Conservation (phyloP, 2,329 filamentous ascomycete species). For the Colletotrichum godetiae region DNA sequence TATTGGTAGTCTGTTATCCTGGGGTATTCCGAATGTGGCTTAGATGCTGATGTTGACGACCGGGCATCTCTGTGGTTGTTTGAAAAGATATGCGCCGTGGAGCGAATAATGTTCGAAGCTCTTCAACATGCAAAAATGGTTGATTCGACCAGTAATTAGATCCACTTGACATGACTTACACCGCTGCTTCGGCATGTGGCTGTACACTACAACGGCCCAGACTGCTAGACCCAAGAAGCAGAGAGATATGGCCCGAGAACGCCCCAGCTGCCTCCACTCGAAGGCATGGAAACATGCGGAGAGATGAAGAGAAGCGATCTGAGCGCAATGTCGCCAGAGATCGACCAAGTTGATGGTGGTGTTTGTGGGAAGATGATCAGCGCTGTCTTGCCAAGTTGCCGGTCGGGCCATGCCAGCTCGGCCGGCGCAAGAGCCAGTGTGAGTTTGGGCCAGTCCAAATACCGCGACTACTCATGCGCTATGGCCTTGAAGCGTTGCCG, state of each 20-base stretch:
- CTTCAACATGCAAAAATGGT: background rate
- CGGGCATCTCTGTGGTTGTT: background rate
- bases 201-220: background rate
- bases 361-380: constrained; percentile 8
- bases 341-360: constrained; percentile 7
- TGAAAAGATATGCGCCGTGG: background rate
- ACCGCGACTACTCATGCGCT: constrained; percentile 1
- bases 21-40: background rate
- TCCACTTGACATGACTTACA: background rate
- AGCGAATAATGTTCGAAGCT: background rate
- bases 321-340: constrained; percentile 22
- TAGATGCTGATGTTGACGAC: background rate
- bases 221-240: background rate
- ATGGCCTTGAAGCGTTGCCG: background rate
- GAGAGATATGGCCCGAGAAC: background rate
- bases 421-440: constrained; percentile 6
- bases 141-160: background rate
- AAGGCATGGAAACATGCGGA: background rate
- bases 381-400: background rate
- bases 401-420: constrained; percentile 19
- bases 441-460: background rate
- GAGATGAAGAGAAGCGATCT: constrained; percentile 15
- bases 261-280: constrained; percentile 1
- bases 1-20: background rate
- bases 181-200: background rate